phyloP scores from a whole-genome alignment of 345 rosid genomes.

The Capsella bursapastoris region DNA sequence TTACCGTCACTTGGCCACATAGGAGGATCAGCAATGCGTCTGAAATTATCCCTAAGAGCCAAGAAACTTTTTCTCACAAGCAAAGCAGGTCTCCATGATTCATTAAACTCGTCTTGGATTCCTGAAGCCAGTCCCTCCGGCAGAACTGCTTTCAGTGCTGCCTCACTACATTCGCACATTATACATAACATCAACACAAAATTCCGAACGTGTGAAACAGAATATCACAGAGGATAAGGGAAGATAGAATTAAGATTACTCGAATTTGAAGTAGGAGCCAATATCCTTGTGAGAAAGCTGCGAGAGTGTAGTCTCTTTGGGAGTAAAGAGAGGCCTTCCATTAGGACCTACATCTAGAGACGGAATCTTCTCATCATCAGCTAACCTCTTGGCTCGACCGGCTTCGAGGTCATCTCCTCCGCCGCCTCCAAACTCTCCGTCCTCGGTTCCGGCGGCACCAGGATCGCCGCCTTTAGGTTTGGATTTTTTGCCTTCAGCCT shows the following conservation, averaged over 20 bases:
- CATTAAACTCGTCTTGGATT: constrained; percentile 76
- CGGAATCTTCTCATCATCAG: constrained; percentile 67
- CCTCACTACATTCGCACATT: constrained; percentile 48
- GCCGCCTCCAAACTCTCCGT: constrained; percentile 45
- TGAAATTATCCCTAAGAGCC: constrained; percentile 90
- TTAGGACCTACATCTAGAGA: constrained; percentile 75
- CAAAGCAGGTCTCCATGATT: constrained; percentile 74
- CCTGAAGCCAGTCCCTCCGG: constrained; percentile 89
- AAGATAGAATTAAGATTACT: constrained; percentile 39
- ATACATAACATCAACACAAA: constrained; percentile 8
- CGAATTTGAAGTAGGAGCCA: constrained; percentile 79
- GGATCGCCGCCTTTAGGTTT: constrained; percentile 48
- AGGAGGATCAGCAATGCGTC: constrained; percentile 86
- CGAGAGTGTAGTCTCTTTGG: constrained; percentile 60
- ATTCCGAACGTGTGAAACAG: not conserved
- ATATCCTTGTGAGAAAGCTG: constrained; percentile 63
- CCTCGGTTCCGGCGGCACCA: constrained; percentile 42
- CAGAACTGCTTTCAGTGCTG: constrained; percentile 56
- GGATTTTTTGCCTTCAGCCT: constrained; percentile 54
- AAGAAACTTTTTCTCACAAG: constrained; percentile 81
- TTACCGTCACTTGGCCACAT: constrained; percentile 53
- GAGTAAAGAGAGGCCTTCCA: constrained; percentile 77
- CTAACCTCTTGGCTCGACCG: constrained; percentile 61
- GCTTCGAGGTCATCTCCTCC: constrained; percentile 52
- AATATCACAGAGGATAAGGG: not conserved